Evolutionary conservation across 2,329 filamentous ascomycete species (phyloP).

Genomic region (Trichoderma citrinoviride): DNA sequence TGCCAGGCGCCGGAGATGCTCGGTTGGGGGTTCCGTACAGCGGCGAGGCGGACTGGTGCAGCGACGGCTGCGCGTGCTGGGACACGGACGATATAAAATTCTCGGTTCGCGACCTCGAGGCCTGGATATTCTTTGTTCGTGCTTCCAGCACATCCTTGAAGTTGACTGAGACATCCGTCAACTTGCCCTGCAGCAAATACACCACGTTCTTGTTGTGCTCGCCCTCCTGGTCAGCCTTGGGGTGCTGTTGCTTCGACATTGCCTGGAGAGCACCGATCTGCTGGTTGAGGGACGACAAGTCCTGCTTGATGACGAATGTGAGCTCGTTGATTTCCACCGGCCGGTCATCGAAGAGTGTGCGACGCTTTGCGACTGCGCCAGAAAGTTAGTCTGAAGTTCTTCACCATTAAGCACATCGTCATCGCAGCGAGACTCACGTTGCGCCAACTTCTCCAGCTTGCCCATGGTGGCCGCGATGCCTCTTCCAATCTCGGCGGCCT

Average conservation of each 20-base stretch:
- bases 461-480: conserved; percentile 91
- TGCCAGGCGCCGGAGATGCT: conserved; percentile 63
- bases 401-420: neutral
- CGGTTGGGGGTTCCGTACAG: conserved; percentile 77
- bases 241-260: conserved; percentile 74
- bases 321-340: conserved; percentile 96
- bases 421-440: conserved; percentile 52
- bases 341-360: conserved; percentile 95
- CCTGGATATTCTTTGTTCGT: conserved; percentile 96
- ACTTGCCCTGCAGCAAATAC: conserved; percentile 82
- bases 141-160: conserved; percentile 98
- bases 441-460: conserved; percentile 89
- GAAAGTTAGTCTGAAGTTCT: conserved; percentile 20
- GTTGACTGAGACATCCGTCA: conserved; percentile 88
- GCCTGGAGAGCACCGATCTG: conserved; percentile 82
- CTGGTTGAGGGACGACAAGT: conserved; percentile 77
- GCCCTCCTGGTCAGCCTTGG: conserved; percentile 73
- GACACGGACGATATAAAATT: conserved; percentile 94
- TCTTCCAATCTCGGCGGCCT: conserved; percentile 85
- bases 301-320: conserved; percentile 97
- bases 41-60: conserved; percentile 76
- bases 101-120: conserved; percentile 85
- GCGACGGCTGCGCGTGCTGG: conserved; percentile 65
- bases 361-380: conserved; percentile 76
- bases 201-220: conserved; percentile 99